Conservation (phyloP, 176 grass and related monocot genomes). For the Avena eriantha region DNA sequence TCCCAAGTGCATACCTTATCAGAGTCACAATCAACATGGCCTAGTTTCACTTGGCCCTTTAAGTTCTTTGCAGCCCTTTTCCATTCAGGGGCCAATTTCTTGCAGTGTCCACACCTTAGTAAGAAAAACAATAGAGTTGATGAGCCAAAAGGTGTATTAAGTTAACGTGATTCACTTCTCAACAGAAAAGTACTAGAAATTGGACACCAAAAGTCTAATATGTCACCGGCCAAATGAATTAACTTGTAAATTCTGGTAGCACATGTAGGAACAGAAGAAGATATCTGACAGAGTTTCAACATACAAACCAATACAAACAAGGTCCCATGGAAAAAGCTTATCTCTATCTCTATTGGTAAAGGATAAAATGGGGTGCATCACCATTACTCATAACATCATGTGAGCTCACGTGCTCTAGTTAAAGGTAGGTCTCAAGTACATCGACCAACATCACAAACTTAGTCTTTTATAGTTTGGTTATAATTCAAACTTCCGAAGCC, state of each 20-base stretch:
- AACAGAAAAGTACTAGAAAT: not conserved
- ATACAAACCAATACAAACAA: not conserved
- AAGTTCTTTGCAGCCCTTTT: conserved; percentile 95
- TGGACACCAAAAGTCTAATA: not conserved
- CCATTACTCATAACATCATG: not conserved
- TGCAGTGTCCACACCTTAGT: conserved; percentile 97
- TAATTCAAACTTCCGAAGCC: conserved; percentile 19
- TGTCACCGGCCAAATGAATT: not conserved
- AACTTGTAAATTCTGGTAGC: not conserved
- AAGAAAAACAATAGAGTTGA: conserved; percentile 35
- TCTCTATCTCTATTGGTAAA: conserved; percentile 10
- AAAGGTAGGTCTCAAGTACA: conserved; percentile 5
- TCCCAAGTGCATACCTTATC: conserved; percentile 66
- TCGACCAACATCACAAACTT: not conserved
- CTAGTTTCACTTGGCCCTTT: conserved; percentile 94
- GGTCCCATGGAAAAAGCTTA: not conserved
- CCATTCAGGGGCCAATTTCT: conserved; percentile 99
- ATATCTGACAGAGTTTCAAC: not conserved
- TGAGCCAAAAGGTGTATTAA: conserved; percentile 26
- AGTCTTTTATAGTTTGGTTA: not conserved
- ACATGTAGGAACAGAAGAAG: not conserved
- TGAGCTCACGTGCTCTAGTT: not conserved
- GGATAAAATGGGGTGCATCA: not conserved
- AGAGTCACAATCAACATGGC: conserved; percentile 96
- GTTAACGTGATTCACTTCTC: not conserved